Percentiles rank a stretch among this genome's conserved stretches.
phyloP scores from a whole-genome alignment of 495 filamentous ascomycete species.

The Jackrogersella minutella region DNA sequence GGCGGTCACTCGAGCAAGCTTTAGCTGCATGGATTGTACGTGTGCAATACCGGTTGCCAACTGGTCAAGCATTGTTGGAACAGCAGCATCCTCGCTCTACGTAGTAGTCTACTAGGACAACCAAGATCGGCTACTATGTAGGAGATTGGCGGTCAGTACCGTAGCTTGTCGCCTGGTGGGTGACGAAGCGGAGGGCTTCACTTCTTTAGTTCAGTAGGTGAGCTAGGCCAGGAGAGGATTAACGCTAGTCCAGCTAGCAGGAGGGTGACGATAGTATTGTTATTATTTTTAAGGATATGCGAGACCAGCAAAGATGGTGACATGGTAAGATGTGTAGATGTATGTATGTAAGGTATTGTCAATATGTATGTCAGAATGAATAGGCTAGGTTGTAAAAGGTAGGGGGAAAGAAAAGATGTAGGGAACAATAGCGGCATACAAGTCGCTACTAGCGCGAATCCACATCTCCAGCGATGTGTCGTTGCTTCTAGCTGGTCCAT shows the following conservation, averaged over 20 bases:
- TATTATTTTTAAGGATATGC: conserved; percentile 5
- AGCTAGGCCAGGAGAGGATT: conserved; percentile 31
- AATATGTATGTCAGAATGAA: conserved; percentile 19
- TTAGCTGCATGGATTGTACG: conserved; percentile 20
- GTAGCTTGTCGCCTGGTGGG: conserved; percentile 23
- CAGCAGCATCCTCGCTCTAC: conserved; percentile 11
- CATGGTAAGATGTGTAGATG: conserved; percentile 1
- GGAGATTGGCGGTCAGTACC: conserved; percentile 43
- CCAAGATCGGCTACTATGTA: conserved; percentile 40
- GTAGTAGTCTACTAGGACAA: conserved; percentile 28
- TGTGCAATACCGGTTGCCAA: conserved; percentile 36
- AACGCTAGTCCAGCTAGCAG: conserved; percentile 25
- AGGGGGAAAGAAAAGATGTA: neutral
- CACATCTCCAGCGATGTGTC: conserved; percentile 17
- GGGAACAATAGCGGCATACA: conserved; percentile 35
- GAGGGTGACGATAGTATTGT: conserved; percentile 20
- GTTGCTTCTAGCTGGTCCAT: conserved; percentile 34
- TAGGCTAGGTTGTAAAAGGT: conserved; percentile 5
- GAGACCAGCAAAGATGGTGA: neutral
- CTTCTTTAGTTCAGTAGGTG: conserved; percentile 30
- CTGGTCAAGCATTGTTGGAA: conserved; percentile 38
- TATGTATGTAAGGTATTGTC: neutral
- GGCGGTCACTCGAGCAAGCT: conserved; percentile 31
- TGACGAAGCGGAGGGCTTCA: conserved; percentile 38
- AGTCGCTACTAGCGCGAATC: conserved; percentile 33